Evolutionary conservation across 768 basidiomycete genomes (phyloP), one percentile per base, ranked within the genome.

Genomic region (Hericium erinaceus): DNA sequence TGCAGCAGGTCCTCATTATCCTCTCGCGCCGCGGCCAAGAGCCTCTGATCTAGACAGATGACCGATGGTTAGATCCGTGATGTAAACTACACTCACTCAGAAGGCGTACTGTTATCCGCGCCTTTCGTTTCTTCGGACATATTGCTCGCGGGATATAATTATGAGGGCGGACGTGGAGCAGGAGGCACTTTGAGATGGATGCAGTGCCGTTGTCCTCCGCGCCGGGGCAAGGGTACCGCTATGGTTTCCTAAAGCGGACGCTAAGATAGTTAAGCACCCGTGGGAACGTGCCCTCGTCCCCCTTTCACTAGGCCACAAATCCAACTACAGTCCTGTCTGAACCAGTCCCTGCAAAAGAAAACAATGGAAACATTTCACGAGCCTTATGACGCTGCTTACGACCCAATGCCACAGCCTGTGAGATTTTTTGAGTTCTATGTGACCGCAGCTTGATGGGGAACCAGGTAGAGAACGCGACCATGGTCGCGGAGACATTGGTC

Each of bases 1-100:
- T 79, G 64, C 22, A 92, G 66, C 60, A 87, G 67, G 4, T 87
- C 88, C 61, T 84, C 81, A 69, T 88, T 82, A 72, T 92, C 90
- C 16, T 69, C 63, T 65, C 87, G 81, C 33, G 88, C 90, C 10
- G 88, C 89, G 28, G 81, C 81, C 33, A 92, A 72, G 39, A 92
- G 74, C 55, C 81, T 75, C 70, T 89, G 84, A 67, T 89, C 89
- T 92, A 55, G 37, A 38, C 33, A 20, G 54, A 44, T 4, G 24
- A 24, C 15, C 22, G 15, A 51, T 24, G 24, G 6, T 50, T n/a
- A 20, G 26, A 24, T 37, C 24, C 49, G 18, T 16, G 16, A 51
- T 4, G 11, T 3, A 24, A 16, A 26, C 22, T 2, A 26, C 2
- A 26, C 10, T 26, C 33, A 20, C 22, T n/a, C 6, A 20, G 11